Evolutionary conservation across 2,329 filamentous ascomycete species (phyloP), one percentile per base, ranked within the genome.

Genomic region (Penicillium hordei): DNA sequence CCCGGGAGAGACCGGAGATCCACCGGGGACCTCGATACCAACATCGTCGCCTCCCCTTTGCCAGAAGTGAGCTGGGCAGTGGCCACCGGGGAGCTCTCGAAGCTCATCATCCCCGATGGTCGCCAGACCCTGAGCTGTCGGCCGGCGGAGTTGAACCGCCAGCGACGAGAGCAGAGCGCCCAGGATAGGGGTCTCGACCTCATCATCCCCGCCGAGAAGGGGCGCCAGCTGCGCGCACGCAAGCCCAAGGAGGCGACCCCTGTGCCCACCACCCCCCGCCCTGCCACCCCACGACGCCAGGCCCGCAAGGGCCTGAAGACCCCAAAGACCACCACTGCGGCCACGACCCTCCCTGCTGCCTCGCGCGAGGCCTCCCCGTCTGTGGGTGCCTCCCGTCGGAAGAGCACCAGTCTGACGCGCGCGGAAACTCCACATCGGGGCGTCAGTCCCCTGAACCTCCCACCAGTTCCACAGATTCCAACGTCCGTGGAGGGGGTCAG

Each of bases 1-100:
- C 83, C 88, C 1, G 78, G 86, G 9, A 89, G 86, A 60, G 79
- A 89, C 61, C 70, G 73, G 15, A 72, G 63, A 51, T 70, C 68
- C 6, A 65, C 64, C 12, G 65, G 68, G 82, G 87, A 58, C 49
- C 44, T 61, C 1, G 72, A 73, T 12, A 63, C 66, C 2, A 68
- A 68, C 44, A 33, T 34, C 27, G 2, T 17, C 31, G 85, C 87
- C 4, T 88, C 89, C 0, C 90, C 90, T 9, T 84, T 89, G 1
- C 91, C 93, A 3, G 89, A 93, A 44, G 88, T 97, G 0, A 83
- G 90, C 43, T 97, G 93, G 94, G 84, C 88, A 0, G 83, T 89
- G 29, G 92, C 93, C n/a, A 84, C 90, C 0, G 85, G 91, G 66
- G 92, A 96, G 70, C 78, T 97, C 13, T 90, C 87, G 68, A 92